Base-by-base conservation (phyloP, 441 rosid genomes). In the Mallotus repandus region DNA sequence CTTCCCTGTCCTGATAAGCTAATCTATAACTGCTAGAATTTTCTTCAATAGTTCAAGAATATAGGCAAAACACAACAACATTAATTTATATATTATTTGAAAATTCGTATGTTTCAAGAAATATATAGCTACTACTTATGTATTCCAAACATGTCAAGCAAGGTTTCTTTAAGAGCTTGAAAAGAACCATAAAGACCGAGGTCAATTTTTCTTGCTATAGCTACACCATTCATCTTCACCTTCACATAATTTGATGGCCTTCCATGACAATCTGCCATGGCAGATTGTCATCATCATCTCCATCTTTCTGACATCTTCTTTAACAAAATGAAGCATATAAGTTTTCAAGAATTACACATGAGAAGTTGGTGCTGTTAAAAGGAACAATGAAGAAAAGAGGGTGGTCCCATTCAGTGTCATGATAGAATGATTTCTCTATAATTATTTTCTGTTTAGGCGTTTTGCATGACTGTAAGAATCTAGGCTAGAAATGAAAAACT, bases 211-310 rank as follows among this genome's bases (percentile, higher is more conserved):
- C n/a, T n/a, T 54, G 85, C 83, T 56, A 91, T 89, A 41, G 84
- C 89, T n/a, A 82, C 84, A 69, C 97, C 97, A 38, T 91, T 89
- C 92, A 88, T 84, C 70, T 82, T 87, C 75, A 89, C 97, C 80
- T 91, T 91, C 62, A 91, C 85, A 79, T 78, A 91, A 41, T 80
- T 79, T 22, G 84, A 79, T 9, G 56, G 52, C 46, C 77, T 75
- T 0, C 69, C 70, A 10, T 72, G 71, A 53, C 68, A 73, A 45
- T 50, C 67, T 4, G 21, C 69, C n/a, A n/a, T n/a, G n/a, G n/a
- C n/a, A n/a, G n/a, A n/a, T n/a, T n/a, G n/a, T n/a, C n/a, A n/a
- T n/a, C n/a, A n/a, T n/a, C n/a, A n/a, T n/a, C n/a, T n/a, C n/a
- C n/a, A n/a, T n/a, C n/a, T n/a, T n/a, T n/a, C n/a, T n/a, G n/a